Evolutionary conservation across 108 stramenopile genomes (phyloP).

Genomic region (Pseudonitzschia multiseries): DNA sequence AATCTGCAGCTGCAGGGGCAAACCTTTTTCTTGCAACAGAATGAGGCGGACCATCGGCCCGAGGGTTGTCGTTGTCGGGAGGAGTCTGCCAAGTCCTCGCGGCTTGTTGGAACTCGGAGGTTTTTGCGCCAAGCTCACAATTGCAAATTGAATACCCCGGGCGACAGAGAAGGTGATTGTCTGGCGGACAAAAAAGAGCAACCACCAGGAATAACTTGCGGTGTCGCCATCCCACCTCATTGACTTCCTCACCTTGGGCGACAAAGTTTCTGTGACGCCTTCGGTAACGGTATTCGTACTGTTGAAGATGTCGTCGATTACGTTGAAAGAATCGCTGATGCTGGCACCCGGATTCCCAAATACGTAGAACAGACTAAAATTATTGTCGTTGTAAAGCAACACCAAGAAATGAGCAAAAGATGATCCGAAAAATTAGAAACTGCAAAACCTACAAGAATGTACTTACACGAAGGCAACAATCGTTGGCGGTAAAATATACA

Average conservation of each 20-base stretch:
- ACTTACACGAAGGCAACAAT: slow-evolving; percentile 5
- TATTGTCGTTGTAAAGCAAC: too few relatives aligned
- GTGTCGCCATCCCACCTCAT: background rate
- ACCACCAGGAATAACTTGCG: slow-evolving; percentile 31
- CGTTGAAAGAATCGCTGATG: background rate
- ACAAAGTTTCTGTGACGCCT: background rate
- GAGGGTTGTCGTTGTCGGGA: slow-evolving; percentile 35
- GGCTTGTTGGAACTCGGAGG: slow-evolving; percentile 11
- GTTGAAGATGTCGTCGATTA: too few relatives aligned
- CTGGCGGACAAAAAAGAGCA: slow-evolving; percentile 36
- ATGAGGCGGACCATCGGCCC: slow-evolving; percentile 54
- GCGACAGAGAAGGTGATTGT: slow-evolving; percentile 34
- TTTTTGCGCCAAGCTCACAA: slow-evolving; percentile 49
- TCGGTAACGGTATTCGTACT: background rate
- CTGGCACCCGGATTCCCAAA: slow-evolving; percentile 17
- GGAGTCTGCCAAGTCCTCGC: too few relatives aligned
- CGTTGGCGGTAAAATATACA: slow-evolving; percentile 16
- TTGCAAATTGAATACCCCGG: slow-evolving; percentile 17
- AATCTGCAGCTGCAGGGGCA: background rate
- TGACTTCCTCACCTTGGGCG: background rate
- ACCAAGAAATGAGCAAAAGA: too few relatives aligned
- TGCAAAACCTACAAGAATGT: too few relatives aligned
- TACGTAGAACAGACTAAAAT: slow-evolving; percentile 14
- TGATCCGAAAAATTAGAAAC: too few relatives aligned
- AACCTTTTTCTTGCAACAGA: slow-evolving; percentile 49